phyloP scores from a whole-genome alignment of 257 asterid genomes.

The Oldenlandia corymbosa region DNA sequence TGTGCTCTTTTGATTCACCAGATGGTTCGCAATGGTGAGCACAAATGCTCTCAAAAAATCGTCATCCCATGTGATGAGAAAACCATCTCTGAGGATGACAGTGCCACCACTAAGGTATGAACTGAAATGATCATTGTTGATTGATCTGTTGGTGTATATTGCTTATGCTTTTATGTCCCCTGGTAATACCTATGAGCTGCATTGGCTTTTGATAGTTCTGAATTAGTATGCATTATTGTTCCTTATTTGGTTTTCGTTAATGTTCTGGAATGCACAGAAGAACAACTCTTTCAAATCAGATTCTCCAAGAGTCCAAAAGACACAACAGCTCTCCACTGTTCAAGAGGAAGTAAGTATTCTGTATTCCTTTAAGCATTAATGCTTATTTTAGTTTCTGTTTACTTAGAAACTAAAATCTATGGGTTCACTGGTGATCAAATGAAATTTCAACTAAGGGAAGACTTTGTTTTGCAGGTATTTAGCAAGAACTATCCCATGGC shows the following conservation, averaged over 20 bases:
- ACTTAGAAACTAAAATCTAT: background rate
- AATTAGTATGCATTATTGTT: background rate
- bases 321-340: constrained; percentile 45
- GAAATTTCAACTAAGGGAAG: background rate
- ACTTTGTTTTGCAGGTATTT: constrained; percentile 8
- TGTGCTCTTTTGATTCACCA: constrained; percentile 14
- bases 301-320: constrained; percentile 10
- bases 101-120: constrained; percentile 31
- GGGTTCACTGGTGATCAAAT: background rate
- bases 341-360: constrained; percentile 57
- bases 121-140: background rate
- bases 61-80: constrained; percentile 56
- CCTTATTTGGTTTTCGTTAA: background rate
- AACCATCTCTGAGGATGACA: constrained; percentile 59
- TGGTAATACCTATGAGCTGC: background rate
- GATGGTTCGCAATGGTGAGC: constrained; percentile 86
- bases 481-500: background rate
- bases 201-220: background rate
- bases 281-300: constrained; percentile 39
- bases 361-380: background rate
- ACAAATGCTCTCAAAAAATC: constrained; percentile 54
- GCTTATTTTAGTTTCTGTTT: no score
- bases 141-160: background rate
- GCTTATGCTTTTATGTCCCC: background rate
- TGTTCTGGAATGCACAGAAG: constrained; percentile 12